phyloP scores from a whole-genome alignment of 2,329 filamentous ascomycete genomes.

The Xylaria multiplex region DNA sequence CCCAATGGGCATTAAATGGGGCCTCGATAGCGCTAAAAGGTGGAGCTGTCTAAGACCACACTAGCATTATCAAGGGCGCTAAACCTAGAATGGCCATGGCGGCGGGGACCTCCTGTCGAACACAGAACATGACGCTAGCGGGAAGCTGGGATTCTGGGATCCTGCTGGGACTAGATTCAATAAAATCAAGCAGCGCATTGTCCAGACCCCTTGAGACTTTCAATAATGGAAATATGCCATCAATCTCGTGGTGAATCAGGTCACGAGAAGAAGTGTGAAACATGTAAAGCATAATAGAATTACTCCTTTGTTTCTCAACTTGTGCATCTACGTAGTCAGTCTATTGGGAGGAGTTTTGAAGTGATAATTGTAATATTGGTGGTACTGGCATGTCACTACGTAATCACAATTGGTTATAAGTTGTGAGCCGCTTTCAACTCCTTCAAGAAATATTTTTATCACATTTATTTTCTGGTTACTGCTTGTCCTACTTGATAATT shows the following conservation, averaged over 20 bases:
- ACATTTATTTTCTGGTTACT: no score
- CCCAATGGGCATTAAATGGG: background rate
- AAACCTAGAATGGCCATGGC: slow-evolving; percentile 14
- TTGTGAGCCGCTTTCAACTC: background rate
- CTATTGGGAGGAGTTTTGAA: background rate
- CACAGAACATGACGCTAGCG: background rate
- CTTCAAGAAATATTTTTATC: no score
- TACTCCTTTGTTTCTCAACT: background rate
- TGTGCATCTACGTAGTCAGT: background rate
- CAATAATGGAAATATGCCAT: no score
- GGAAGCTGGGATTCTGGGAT: background rate
- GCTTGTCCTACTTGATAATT: no score
- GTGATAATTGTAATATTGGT: background rate
- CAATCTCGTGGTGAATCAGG: background rate
- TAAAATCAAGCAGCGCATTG: no score
- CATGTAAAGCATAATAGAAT: background rate
- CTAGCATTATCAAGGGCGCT: background rate
- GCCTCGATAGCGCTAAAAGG: background rate
- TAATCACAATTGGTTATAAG: background rate
- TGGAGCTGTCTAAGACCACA: background rate
- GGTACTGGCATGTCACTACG: no score
- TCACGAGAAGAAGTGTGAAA: background rate
- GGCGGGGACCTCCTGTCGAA: background rate
- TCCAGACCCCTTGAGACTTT: background rate
- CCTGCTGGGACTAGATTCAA: background rate